Evolutionary conservation across 2,329 filamentous ascomycete species (phyloP), one percentile per base, ranked within the genome.

Genomic region (Apiospora marii): DNA sequence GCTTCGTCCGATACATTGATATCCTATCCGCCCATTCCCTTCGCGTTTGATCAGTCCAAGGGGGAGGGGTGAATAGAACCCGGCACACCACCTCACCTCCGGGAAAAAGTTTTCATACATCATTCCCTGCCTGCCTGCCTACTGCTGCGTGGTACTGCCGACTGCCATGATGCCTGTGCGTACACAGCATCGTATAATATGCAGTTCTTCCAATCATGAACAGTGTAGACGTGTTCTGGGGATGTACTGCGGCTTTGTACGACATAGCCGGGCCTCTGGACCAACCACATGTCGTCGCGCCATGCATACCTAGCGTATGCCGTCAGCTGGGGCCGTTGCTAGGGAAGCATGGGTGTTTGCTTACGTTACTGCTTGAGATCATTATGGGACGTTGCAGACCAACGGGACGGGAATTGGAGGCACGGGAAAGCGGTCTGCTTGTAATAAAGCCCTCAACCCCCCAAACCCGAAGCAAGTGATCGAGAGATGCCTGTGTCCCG

Each of bases 291-390:
- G 34, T 41, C 34, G 58, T 34, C 58, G 58, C 58, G 19, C 8
- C 34, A 64, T 64, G 5, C 34, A 64, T n/a, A 6, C 22, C 58
- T 64, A 64, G 34, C 10, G 58, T 10, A 64, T 41, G 58, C n/a
- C 58, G 34, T 64, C 58, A 64, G 58, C 58, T 64, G 58, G 19
- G 34, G 34, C 58, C 58, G 58, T 64, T n/a, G 19, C 58, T 41
- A 34, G 53, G 27, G 58, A 19, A 22, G 34, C 30, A 41, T 8
- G 37, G 37, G 37, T 41, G 37, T 10, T 41, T 41, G 10, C 8
- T 10, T 41, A 10, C 8, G 37, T n/a, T 41, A 8, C 58, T 64
- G 34, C 58, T 34, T 41, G 34, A 14, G n/a, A 24, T 41, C 58
- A 64, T 37, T 37, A 37, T 64, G 58, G 58, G 58, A 41, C 22